Base-by-base conservation (phyloP, 2,329 filamentous ascomycete genomes). In the Chaetomiaceae sp. region DNA sequence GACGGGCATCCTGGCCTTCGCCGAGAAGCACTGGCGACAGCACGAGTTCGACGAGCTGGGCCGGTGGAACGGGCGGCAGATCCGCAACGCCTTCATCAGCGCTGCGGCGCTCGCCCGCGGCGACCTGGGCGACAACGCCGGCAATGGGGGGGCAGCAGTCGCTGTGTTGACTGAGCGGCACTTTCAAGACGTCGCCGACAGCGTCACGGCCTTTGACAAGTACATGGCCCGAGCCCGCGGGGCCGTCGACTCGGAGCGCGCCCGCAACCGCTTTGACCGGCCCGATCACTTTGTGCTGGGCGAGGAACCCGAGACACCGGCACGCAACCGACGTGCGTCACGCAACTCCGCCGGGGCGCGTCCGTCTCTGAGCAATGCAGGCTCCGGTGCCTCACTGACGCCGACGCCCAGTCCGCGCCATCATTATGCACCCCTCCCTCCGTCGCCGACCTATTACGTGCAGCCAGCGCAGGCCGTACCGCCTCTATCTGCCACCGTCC, bases 1-100 rank as follows among this genome's bases (percentile, higher is more conserved):
- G 20, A 27, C 17, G 33, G 61, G 68, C 25, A 69, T 65, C 51
- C 59, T 67, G 20, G 65, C 66, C 40, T 59, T 65, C n/a, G 57
- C 56, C 11, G 50, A 57, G 12, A n/a, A 34, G n/a, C 33, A 58
- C 31, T 51, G 31, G 33, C 12, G 23, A 7, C 20, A 47, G 22
- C 44, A 47, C 33, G 44, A 47, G 20, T 46, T 33, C 29, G 44
- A 37, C 22, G 44, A 47, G 23, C 33, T 37, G 7, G 44, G 44
- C 7, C 31, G 44, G 14, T 53, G 54, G 55, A 58, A 58, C 29
- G 55, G 55, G 1, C 36, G 55, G n/a, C 52, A 58, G 40, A 58
- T 58, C 27, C 44, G 55, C n/a, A 58, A 58, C 46, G 47, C 55
- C 14, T 53, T 40, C 49, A 25, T 46, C 23, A 17, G 49, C 31